Percentiles rank a stretch among this genome's conserved stretches.
Conservation (phyloP, 805 yeast genomes). For the Candida nonsorbophila region DNA sequence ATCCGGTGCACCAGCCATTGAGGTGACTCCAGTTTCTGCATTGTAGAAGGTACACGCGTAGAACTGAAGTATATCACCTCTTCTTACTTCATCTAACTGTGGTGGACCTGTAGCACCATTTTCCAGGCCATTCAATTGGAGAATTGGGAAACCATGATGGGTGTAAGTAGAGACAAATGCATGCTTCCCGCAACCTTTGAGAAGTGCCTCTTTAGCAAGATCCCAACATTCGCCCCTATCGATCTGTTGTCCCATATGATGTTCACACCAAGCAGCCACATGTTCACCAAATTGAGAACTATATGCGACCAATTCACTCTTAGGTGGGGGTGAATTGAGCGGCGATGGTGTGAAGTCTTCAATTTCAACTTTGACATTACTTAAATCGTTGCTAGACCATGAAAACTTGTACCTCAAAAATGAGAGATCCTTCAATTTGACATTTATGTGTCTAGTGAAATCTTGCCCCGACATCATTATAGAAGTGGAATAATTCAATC, state of each 20-base stretch:
- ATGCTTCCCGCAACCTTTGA: conserved; percentile 51
- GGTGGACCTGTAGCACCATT: conserved; percentile 9
- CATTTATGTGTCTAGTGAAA: conserved; percentile 23
- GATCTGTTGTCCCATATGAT: conserved; percentile 40
- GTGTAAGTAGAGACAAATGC: conserved; percentile 47
- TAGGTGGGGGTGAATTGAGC: conserved; percentile 20
- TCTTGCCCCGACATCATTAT: conserved; percentile 6
- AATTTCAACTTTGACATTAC: conserved; percentile 18
- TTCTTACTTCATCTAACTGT: conserved; percentile 36
- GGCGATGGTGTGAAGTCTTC: conserved; percentile 42
- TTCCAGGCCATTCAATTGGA: conserved; percentile 18
- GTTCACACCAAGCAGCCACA: conserved; percentile 52
- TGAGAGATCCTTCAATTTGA: conserved; percentile 40
- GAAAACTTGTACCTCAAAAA: conserved; percentile 25
- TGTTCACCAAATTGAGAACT: conserved; percentile 43
- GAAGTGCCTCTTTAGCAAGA: conserved; percentile 48
- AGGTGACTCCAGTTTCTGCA: conserved; percentile 25
- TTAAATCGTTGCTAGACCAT: conserved; percentile 31
- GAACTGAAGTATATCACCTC: conserved; percentile 57
- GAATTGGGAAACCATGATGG: conserved; percentile 43
- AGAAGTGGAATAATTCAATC: conserved; percentile 26
- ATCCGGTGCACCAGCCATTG: conserved; percentile 46
- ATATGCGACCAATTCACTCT: conserved; percentile 25
- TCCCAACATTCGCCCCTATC: conserved; percentile 63
- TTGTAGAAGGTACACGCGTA: conserved; percentile 34